Percentiles rank a stretch among this genome's conserved stretches.
phyloP scores from a whole-genome alignment of 768 basidiomycete species.

The Fomitopsis pulvina region DNA sequence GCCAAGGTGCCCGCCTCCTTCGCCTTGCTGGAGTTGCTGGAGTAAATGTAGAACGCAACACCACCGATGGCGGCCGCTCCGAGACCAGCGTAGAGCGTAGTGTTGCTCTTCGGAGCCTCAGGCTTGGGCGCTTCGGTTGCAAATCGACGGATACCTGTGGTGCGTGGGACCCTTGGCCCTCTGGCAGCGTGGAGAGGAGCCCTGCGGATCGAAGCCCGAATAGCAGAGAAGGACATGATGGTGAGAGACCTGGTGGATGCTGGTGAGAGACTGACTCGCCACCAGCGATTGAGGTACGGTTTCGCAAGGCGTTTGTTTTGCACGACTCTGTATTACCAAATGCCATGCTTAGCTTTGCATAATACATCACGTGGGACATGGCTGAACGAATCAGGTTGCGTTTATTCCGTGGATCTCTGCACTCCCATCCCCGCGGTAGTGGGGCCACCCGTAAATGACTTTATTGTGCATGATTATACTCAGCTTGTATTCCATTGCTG shows the following conservation, averaged over 20 bases:
- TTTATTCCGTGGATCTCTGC: neutral
- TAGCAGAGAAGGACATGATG: conserved; percentile 50
- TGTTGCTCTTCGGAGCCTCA: conserved; percentile 37
- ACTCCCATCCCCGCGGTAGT: too few species aligned
- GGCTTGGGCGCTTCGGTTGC: conserved; percentile 42
- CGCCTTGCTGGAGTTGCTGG: conserved; percentile 37
- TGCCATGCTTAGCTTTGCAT: neutral
- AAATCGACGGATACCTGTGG: conserved; percentile 44
- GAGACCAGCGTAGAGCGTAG: conserved; percentile 50
- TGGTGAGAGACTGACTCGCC: neutral
- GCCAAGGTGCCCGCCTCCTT: conserved; percentile 46
- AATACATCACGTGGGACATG: neutral
- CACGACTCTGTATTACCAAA: neutral
- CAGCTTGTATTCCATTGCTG: too few species aligned
- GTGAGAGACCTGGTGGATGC: neutral
- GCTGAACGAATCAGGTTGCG: neutral
- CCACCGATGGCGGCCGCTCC: conserved; percentile 56
- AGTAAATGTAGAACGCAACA: conserved; percentile 56
- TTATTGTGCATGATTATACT: too few species aligned
- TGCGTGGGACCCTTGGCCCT: conserved; percentile 24
- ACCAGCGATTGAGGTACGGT: neutral
- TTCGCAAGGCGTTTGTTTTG: neutral
- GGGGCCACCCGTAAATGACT: too few species aligned
- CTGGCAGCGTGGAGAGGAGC: conserved; percentile 24
- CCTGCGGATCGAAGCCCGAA: conserved; percentile 47